A percentile compares a stretch with the other conserved stretches of the same genome.
These are phyloP conservation scores for Candida tetrigidarum DNA, from an alignment of 1,139 yeast species.

Conservation along the genomic window DNA sequence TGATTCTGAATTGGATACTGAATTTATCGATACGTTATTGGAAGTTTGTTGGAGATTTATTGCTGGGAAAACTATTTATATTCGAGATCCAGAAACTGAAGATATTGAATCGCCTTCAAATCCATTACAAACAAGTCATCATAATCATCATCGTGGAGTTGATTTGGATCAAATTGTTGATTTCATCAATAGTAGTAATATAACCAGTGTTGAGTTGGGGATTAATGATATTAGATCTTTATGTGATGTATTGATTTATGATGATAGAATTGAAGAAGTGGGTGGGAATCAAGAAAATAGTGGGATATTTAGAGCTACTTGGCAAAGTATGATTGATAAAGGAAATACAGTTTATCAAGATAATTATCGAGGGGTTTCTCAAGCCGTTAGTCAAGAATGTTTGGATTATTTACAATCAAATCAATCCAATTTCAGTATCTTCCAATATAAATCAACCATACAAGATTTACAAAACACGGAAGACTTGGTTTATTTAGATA, in stretches of 20 bases:
- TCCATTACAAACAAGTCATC: conserved; percentile 43
- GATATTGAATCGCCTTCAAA: conserved; percentile 32
- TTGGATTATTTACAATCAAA: conserved; percentile 2
- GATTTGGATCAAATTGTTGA: conserved; percentile 72
- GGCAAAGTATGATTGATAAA: conserved; percentile 64
- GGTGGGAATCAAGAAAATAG: conserved; percentile 38
- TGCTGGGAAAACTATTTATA: conserved; percentile 62
- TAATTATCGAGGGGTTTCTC: conserved; percentile 16
- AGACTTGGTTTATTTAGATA: conserved; percentile 45
- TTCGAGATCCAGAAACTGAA: conserved; percentile 61
- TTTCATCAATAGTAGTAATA: conserved; percentile 74
- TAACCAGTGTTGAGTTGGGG: conserved; percentile 81
- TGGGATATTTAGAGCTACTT: conserved; percentile 61
- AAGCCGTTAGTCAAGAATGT: conserved; percentile 6
- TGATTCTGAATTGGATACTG: conserved; percentile 92
- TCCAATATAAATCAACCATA: conserved; percentile 32
- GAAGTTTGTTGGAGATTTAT: conserved; percentile 89
- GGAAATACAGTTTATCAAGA: conserved; percentile 55
- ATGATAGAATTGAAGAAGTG: conserved; percentile 78
- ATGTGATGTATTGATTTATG: conserved; percentile 87
- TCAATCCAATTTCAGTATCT: conserved; percentile 5
- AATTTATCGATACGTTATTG: conserved; percentile 82
- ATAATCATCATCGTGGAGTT: conserved; percentile 65
- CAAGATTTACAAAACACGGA: conserved; percentile 36
- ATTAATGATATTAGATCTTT: conserved; percentile 75